Conservation (phyloP, 225 moss, liverwort and hornwort genomes). For the Asterella californica region DNA sequence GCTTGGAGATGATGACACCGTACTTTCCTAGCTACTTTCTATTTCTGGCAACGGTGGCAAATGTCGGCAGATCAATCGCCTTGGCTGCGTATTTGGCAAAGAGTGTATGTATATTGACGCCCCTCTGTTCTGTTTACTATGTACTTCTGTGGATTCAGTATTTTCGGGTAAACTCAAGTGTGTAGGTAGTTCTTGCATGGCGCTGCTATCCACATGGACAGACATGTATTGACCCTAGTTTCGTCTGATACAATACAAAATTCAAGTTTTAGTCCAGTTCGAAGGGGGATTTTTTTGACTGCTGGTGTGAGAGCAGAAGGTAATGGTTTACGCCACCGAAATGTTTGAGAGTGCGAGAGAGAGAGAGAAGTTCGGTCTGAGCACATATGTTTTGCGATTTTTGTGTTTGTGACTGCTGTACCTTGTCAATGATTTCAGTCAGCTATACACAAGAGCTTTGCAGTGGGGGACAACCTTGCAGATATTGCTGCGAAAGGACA, state of each 20-base stretch:
- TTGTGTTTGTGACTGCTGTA: background rate
- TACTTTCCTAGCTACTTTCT: slow-evolving; percentile 77
- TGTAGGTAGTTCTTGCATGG: no score
- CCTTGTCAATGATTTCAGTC: slow-evolving; percentile 41
- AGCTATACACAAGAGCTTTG: slow-evolving; percentile 94
- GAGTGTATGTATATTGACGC: slow-evolving; percentile 60
- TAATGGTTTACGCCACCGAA: background rate
- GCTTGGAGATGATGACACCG: slow-evolving; percentile 84
- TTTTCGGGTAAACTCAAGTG: no score
- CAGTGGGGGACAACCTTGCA: slow-evolving; percentile 72
- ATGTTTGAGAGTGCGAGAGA: background rate
- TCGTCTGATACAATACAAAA: background rate
- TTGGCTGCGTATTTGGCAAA: slow-evolving; percentile 89
- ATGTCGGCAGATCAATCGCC: slow-evolving; percentile 81
- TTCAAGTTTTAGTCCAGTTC: background rate
- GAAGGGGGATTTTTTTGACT: background rate
- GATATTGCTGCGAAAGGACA: slow-evolving; percentile 99
- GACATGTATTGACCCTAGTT: slow-evolving; percentile 15
- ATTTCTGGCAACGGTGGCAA: slow-evolving; percentile 81
- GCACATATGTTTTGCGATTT: background rate
- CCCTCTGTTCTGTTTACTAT: no score
- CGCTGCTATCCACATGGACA: no score
- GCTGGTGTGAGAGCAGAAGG: background rate
- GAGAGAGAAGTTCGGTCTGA: background rate
- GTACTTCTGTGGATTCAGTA: no score